These are phyloP conservation scores for Keithomyces neogunnii DNA, from an alignment of 2,329 filamentous ascomycete genomes.

Conservation along the genomic window DNA sequence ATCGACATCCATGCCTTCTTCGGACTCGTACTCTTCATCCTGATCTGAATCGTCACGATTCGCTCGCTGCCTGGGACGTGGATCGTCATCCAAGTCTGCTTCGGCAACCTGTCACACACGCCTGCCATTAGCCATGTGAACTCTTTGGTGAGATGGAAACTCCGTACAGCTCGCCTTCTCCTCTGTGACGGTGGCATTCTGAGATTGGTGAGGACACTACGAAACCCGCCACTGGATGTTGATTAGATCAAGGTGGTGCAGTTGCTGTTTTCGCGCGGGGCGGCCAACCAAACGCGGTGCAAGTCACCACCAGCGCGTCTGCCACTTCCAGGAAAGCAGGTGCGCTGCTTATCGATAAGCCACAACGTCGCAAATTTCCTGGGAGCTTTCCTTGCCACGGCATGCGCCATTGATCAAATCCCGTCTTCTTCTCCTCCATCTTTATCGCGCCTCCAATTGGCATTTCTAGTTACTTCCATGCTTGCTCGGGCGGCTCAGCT, in stretches of 20 bases:
- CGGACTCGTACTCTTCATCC: slow-evolving; percentile 25
- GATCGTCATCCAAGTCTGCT: slow-evolving; percentile 24
- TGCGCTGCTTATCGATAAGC: slow-evolving; percentile 7
- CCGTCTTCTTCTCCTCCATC: neutral
- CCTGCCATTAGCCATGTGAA: neutral
- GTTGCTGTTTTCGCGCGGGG: neutral
- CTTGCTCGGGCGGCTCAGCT: slow-evolving; percentile 23
- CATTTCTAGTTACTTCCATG: slow-evolving; percentile 18
- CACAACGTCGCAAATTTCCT: slow-evolving; percentile 1
- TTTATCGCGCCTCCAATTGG: neutral
- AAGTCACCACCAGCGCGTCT: neutral
- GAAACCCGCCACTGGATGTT: neutral
- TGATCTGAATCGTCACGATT: slow-evolving; percentile 21
- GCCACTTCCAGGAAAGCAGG: neutral
- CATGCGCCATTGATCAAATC: neutral
- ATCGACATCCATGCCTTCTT: slow-evolving; percentile 27
- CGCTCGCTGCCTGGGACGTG: slow-evolving; percentile 22
- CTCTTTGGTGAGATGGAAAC: neutral
- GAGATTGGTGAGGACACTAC: too few species aligned
- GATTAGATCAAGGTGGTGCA: neutral
- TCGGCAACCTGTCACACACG: slow-evolving; percentile 13
- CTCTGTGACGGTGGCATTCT: slow-evolving; percentile 24
- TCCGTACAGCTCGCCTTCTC: slow-evolving; percentile 23
- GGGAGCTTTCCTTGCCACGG: neutral
- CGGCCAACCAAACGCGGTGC: neutral